These are phyloP conservation scores for Xylariales sp. DNA, from an alignment of 2,329 filamentous ascomycete species.

Conservation along the genomic window DNA sequence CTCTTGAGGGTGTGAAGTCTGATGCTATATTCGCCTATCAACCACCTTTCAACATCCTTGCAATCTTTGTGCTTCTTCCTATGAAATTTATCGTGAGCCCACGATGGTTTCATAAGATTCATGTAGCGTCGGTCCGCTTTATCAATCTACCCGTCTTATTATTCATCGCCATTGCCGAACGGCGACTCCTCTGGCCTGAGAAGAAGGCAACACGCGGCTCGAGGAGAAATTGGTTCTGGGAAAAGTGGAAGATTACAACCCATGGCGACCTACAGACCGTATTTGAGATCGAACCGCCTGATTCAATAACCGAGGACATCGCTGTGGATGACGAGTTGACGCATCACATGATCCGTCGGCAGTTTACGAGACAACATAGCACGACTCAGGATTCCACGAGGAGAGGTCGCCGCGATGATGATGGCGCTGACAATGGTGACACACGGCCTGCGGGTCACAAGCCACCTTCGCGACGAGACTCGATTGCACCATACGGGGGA, in stretches of 20 bases:
- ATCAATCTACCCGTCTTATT: constrained; percentile 74
- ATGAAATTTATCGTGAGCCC: constrained; percentile 74
- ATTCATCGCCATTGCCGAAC: constrained; percentile 65
- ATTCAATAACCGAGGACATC: constrained; percentile 52
- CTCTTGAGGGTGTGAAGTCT: constrained; percentile 79
- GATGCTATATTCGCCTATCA: constrained; percentile 80
- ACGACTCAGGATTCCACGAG: constrained; percentile 23
- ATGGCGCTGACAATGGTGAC: constrained; percentile 10
- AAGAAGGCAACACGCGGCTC: constrained; percentile 13
- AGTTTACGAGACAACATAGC: constrained; percentile 45
- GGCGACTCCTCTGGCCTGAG: constrained; percentile 59
- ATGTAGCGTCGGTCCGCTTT: constrained; percentile 68
- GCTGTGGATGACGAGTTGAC: constrained; percentile 55
- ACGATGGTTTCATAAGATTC: constrained; percentile 87
- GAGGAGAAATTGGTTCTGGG: constrained; percentile 51
- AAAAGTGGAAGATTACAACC: constrained; percentile 62
- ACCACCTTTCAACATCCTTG: constrained; percentile 78
- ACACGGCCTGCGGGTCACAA: constrained; percentile 16
- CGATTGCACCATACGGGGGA: constrained; percentile 45
- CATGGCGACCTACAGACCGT: constrained; percentile 70
- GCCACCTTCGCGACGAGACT: constrained; percentile 46
- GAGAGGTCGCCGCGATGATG: constrained; percentile 3
- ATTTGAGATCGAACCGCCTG: constrained; percentile 66
- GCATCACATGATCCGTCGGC: constrained; percentile 52
- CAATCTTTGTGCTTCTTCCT: constrained; percentile 68